Percentiles rank a stretch among this genome's conserved stretches.
These are phyloP conservation scores for Fusarium algeriense DNA, from an alignment of 2,329 filamentous ascomycete species.

Conservation along the genomic window DNA sequence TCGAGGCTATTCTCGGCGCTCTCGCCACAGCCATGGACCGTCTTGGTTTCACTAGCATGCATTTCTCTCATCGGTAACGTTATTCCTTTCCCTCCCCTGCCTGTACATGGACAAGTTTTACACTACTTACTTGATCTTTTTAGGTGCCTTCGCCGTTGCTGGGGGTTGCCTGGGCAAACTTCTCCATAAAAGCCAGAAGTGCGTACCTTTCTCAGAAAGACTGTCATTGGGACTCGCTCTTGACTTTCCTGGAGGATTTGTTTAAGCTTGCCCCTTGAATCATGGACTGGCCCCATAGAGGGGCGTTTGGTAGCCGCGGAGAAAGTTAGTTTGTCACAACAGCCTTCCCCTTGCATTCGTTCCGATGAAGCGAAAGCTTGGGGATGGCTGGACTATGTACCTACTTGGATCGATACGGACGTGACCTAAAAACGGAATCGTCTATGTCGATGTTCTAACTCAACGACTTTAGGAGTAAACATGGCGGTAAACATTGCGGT, in stretches of 20 bases:
- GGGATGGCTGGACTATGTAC: background rate
- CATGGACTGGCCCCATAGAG: background rate
- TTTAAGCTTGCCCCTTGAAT: background rate
- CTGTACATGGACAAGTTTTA: background rate
- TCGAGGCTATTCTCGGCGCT: background rate
- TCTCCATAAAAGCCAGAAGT: background rate
- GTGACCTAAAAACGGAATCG: background rate
- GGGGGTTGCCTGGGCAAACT: background rate
- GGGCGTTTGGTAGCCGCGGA: background rate
- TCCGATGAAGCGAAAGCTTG: background rate
- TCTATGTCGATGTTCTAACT: background rate
- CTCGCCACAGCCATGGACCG: background rate
- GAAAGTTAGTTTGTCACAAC: rapidly evolving
- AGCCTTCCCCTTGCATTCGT: background rate
- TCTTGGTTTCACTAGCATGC: background rate
- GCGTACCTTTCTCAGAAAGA: background rate
- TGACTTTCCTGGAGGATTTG: background rate
- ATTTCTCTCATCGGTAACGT: background rate
- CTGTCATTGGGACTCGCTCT: background rate
- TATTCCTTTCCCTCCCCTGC: too few relatives aligned
- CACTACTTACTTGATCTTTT: background rate
- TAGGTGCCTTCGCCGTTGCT: background rate
- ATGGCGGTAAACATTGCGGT: rapidly evolving
- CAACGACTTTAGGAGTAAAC: background rate
- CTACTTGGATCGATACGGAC: background rate